phyloP scores from a whole-genome alignment of 2,329 filamentous ascomycete genomes.

The Ophiocordyceps camponoti-rufipedis region DNA sequence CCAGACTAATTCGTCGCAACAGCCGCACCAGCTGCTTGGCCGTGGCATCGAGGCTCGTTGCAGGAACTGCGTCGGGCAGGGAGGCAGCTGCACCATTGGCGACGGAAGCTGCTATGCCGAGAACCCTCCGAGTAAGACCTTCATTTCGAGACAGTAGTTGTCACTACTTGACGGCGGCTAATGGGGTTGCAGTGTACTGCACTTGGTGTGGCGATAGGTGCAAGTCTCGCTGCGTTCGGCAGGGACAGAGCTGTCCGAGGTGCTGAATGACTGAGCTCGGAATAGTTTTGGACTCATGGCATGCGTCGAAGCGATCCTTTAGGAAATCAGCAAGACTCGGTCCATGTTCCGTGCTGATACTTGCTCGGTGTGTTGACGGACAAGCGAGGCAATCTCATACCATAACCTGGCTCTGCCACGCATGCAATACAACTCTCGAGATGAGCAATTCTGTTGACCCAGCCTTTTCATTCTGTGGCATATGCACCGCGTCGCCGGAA shows the following conservation, averaged over 20 bases:
- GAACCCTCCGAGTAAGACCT: slow-evolving; percentile 2
- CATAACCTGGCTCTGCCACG: no score
- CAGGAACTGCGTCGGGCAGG: slow-evolving; percentile 4
- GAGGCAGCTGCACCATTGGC: slow-evolving; percentile 3
- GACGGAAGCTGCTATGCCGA: slow-evolving; percentile 4
- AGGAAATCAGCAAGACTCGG: no score
- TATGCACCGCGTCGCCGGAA: no score
- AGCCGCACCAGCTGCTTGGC: slow-evolving; percentile 3
- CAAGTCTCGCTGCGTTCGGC: slow-evolving; percentile 1
- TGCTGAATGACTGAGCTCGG: background rate
- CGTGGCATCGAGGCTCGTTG: slow-evolving; percentile 3
- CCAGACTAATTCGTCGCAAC: no score
- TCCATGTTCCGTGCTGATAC: no score
- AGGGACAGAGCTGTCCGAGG: background rate
- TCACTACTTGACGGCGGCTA: background rate
- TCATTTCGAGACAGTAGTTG: background rate
- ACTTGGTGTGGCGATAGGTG: slow-evolving; percentile 1
- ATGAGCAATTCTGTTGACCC: no score
- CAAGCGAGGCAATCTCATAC: no score
- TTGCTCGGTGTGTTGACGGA: no score
- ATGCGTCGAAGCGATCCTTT: no score
- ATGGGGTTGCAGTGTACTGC: background rate
- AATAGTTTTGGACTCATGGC: no score
- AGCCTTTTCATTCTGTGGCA: no score
- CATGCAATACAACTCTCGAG: no score